These are phyloP conservation scores for Rhizophora apiculata DNA, from an alignment of 345 rosid species.

Conservation along the genomic window DNA sequence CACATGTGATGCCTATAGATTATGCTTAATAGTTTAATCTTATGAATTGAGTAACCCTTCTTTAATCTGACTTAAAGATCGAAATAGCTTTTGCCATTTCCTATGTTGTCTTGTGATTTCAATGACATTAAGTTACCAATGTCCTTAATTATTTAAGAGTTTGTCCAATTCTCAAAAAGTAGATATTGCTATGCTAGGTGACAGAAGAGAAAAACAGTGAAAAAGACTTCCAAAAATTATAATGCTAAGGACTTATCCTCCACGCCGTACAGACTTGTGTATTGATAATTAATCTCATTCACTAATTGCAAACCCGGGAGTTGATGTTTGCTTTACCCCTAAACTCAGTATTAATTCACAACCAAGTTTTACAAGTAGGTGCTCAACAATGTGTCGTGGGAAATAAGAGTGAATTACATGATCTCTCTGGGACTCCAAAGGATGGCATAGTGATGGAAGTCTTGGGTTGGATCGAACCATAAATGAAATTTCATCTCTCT, in stretches of 20 bases:
- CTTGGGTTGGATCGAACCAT: constrained; percentile 90
- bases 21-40: not conserved
- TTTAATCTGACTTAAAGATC: constrained; percentile 7
- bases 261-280: not conserved
- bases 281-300: too few relatives aligned
- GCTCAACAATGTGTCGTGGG: too few relatives aligned
- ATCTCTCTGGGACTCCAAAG: constrained; percentile 89
- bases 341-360: too few relatives aligned
- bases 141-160: not conserved
- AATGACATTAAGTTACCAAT: not conserved
- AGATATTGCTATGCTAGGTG: not conserved
- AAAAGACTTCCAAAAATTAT: not conserved
- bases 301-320: too few relatives aligned
- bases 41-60: too few relatives aligned
- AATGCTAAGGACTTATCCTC: not conserved
- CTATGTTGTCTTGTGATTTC: constrained; percentile 10
- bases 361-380: too few relatives aligned
- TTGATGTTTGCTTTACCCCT: too few relatives aligned
- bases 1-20: not conserved
- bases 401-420: constrained; percentile 51
- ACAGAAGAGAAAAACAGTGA: not conserved
- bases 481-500: constrained; percentile 90
- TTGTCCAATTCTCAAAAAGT: not conserved
- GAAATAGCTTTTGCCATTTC: not conserved
- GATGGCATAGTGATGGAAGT: constrained; percentile 86